These are phyloP conservation scores for Hypoxylon rickii DNA, from an alignment of 495 filamentous ascomycete genomes.

Conservation along the genomic window DNA sequence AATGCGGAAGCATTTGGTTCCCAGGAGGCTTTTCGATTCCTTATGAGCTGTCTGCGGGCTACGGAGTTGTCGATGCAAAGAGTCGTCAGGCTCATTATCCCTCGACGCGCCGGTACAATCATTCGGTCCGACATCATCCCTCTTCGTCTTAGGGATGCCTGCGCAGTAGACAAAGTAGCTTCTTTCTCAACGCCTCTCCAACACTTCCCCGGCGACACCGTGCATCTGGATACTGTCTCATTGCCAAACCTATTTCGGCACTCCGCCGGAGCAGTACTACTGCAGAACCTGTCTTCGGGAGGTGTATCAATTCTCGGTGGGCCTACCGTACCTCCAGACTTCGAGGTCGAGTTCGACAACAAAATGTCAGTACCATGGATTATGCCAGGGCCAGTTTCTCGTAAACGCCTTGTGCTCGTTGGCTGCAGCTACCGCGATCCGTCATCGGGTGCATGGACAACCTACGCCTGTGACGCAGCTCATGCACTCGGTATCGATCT, in stretches of 20 bases:
- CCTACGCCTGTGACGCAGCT: conserved; percentile 45
- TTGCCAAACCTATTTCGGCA: conserved; percentile 21
- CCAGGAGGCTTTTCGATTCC: conserved; percentile 22
- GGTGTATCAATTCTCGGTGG: neutral
- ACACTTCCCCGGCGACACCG: conserved; percentile 11
- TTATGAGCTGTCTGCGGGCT: conserved; percentile 24
- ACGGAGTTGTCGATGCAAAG: conserved; percentile 4
- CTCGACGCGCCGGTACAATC: conserved; percentile 22
- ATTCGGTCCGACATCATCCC: conserved; percentile 34
- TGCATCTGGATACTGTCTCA: conserved; percentile 9
- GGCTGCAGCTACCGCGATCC: conserved; percentile 44
- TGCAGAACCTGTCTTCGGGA: neutral
- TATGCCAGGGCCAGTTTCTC: conserved; percentile 20
- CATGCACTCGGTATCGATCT: conserved; percentile 49
- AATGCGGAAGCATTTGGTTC: conserved; percentile 18
- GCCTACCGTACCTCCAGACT: neutral
- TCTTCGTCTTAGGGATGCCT: conserved; percentile 28
- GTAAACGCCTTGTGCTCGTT: conserved; percentile 44
- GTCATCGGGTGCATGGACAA: conserved; percentile 40
- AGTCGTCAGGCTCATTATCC: conserved; percentile 27
- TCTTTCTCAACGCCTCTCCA: conserved; percentile 30
- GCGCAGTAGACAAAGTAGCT: conserved; percentile 16
- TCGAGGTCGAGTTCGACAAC: conserved; percentile 29
- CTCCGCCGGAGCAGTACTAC: conserved; percentile 29
- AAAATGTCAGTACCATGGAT: conserved; percentile 41